These are phyloP conservation scores for Jimgerdemannia lactiflua DNA, from an alignment of 192 early-diverging fungal genomes.

Conservation along the genomic window DNA sequence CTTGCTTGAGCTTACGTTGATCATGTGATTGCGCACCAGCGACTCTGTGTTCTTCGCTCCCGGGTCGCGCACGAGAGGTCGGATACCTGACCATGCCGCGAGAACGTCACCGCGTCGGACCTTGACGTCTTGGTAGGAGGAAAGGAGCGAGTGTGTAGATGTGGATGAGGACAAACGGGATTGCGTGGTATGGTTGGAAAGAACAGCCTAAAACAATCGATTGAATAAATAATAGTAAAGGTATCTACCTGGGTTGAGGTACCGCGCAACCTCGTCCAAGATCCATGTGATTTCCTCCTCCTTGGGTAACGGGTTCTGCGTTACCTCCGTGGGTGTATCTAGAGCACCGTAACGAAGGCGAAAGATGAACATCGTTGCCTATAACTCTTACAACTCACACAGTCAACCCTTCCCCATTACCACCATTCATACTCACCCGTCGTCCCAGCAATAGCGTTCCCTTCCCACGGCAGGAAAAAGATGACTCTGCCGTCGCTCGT, in stretches of 20 bases:
- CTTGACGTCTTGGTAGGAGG: constrained; percentile 70
- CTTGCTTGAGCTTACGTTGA: constrained; percentile 77
- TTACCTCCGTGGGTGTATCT: constrained; percentile 86
- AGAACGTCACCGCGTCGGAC: constrained; percentile 94
- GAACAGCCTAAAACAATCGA: neutral
- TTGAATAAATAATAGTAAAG: neutral
- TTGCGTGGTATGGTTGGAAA: neutral
- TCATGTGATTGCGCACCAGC: constrained; percentile 97
- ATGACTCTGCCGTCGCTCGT: constrained; percentile 96
- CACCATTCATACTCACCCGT: constrained; percentile 43
- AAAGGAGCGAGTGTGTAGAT: neutral
- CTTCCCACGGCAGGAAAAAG: constrained; percentile 98
- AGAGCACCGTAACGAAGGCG: neutral
- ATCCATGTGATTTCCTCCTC: constrained; percentile 98
- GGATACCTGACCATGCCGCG: constrained; percentile 98
- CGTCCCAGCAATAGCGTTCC: constrained; percentile 93
- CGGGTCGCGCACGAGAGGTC: constrained; percentile 95
- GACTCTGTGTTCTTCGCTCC: constrained; percentile 87
- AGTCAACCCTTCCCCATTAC: neutral
- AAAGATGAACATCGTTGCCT: neutral
- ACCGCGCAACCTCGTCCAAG: constrained; percentile 86
- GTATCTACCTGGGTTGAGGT: constrained; percentile 65
- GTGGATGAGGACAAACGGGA: neutral
- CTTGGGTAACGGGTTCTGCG: constrained; percentile 79
- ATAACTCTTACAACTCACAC: neutral